Conservation (phyloP, 306 rosid genomes). For the Elaeagnus macrophylla region DNA sequence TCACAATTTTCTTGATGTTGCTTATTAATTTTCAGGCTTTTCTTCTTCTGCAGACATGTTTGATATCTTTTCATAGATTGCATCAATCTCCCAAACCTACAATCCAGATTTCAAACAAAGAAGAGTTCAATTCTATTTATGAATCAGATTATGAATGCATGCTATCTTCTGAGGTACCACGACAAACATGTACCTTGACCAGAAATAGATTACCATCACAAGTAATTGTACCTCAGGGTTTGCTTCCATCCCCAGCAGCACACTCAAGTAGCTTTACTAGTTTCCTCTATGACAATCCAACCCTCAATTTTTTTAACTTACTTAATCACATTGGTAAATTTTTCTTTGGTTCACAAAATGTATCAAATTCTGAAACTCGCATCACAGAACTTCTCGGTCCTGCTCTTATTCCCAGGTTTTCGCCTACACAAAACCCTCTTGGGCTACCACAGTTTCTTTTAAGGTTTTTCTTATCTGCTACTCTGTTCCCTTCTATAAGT, state of each 20-base stretch:
- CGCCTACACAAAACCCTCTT: conserved; percentile 1
- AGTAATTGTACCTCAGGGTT: conserved; percentile 1
- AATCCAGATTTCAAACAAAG: conserved; percentile 2
- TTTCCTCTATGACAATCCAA: conserved; percentile 3
- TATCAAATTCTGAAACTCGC: conserved; percentile 1
- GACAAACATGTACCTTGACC: neutral
- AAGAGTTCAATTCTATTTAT: neutral
- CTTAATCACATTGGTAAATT: conserved; percentile 1
- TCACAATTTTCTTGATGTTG: neutral
- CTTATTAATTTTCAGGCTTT: neutral
- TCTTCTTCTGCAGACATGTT: conserved; percentile 2
- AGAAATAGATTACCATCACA: neutral
- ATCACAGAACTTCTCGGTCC: conserved; percentile 10
- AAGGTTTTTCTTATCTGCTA: neutral
- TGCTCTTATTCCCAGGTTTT: conserved; percentile 2
- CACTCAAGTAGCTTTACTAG: conserved; percentile 2
- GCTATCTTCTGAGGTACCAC: neutral
- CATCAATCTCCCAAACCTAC: neutral
- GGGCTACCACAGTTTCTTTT: conserved; percentile 1
- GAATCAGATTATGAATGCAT: neutral
- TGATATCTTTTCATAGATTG: neutral
- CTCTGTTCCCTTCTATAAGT: neutral
- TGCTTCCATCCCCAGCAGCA: neutral
- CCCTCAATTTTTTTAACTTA: neutral
- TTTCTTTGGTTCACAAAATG: neutral